Conservation (phyloP, 345 rosid genomes). For the Euphorbia peplus region DNA sequence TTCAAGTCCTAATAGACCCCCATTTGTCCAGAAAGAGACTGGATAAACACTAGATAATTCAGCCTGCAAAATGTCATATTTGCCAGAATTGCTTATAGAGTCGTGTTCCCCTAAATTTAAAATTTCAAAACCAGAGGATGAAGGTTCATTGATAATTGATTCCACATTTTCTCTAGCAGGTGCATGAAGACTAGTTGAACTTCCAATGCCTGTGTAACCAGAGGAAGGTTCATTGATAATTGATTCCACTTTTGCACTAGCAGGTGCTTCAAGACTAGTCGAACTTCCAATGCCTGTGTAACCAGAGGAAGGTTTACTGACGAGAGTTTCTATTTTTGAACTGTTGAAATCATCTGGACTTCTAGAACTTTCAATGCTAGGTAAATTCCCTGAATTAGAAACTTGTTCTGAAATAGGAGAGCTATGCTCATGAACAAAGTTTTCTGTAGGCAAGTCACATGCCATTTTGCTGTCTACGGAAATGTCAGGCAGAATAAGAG, state of each 20-base stretch:
- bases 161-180: conserved; percentile 6
- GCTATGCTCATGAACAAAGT: conserved; percentile 28
- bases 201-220: conserved; percentile 9
- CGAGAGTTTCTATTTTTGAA: conserved; percentile 14
- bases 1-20: conserved; percentile 81
- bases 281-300: conserved; percentile 9
- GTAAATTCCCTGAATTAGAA: conserved; percentile 38
- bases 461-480: conserved; percentile 24
- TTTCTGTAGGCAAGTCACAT: conserved; percentile 23
- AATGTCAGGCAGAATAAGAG: conserved; percentile 20
- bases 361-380: conserved; percentile 6
- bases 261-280: not conserved
- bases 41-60: conserved; percentile 38
- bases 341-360: conserved; percentile 5
- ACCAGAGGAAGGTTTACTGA: conserved; percentile 25
- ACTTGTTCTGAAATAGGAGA: conserved; percentile 30
- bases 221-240: conserved; percentile 25
- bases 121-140: conserved; percentile 25
- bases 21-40: conserved; percentile 84
- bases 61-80: conserved; percentile 38
- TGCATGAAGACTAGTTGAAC: conserved; percentile 4
- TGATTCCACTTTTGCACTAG: conserved; percentile 16
- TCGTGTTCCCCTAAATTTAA: conserved; percentile 24
- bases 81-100: conserved; percentile 18
- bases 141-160: conserved; percentile 24